These are phyloP conservation scores for Penicillium pulvis DNA, from an alignment of 495 filamentous ascomycete genomes.

Conservation along the genomic window DNA sequence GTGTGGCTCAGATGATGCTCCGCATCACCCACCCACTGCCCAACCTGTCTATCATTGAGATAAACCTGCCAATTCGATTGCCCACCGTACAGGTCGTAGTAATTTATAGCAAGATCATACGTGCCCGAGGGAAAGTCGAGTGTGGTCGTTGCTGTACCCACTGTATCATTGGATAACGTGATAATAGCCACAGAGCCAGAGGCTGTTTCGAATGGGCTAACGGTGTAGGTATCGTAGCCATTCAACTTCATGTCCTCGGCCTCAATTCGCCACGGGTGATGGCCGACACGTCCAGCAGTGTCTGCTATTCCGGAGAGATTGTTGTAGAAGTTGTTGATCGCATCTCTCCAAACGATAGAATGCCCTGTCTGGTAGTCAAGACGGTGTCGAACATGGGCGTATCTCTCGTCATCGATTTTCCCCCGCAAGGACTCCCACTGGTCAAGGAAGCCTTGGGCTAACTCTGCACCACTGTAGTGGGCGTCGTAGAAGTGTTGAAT, in stretches of 20 bases:
- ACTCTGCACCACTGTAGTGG: slow-evolving; percentile 63
- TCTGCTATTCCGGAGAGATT: slow-evolving; percentile 62
- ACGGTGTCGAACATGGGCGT: slow-evolving; percentile 55
- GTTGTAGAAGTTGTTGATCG: slow-evolving; percentile 61
- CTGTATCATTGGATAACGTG: slow-evolving; percentile 49
- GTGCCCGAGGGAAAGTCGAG: slow-evolving; percentile 51
- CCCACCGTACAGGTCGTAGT: slow-evolving; percentile 63
- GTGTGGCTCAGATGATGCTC: slow-evolving; percentile 59
- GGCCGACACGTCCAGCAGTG: slow-evolving; percentile 51
- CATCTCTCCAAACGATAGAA: slow-evolving; percentile 69
- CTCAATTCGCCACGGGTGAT: slow-evolving; percentile 65
- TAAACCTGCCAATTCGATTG: slow-evolving; percentile 54
- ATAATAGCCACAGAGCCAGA: slow-evolving; percentile 52
- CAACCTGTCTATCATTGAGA: slow-evolving; percentile 54
- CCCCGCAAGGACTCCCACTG: slow-evolving; percentile 57
- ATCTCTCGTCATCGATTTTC: slow-evolving; percentile 63
- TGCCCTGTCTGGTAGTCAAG: slow-evolving; percentile 69
- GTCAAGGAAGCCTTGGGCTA: slow-evolving; percentile 57
- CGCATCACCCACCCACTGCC: slow-evolving; percentile 59
- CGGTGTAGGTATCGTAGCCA: slow-evolving; percentile 52
- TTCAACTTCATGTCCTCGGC: slow-evolving; percentile 62
- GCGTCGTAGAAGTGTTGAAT: slow-evolving; percentile 79
- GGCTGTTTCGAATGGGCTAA: slow-evolving; percentile 58
- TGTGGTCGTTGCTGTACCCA: slow-evolving; percentile 49
- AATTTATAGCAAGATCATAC: slow-evolving; percentile 67